phyloP scores from a whole-genome alignment of 2,329 filamentous ascomycete genomes.

The Neonectria neomacrospora region DNA sequence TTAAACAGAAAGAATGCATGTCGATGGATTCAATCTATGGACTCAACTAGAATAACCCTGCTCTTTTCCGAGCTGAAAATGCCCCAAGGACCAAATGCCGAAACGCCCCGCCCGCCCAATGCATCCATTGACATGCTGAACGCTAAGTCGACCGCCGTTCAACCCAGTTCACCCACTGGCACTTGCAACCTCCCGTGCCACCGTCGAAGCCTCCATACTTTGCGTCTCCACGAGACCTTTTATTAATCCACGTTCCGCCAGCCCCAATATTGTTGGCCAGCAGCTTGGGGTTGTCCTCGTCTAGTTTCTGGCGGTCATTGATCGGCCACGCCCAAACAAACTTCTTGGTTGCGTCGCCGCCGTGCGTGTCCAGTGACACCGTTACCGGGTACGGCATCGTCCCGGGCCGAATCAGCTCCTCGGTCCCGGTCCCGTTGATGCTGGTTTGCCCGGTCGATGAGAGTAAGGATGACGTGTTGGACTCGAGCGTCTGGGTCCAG shows the following conservation, averaged over 20 bases:
- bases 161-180: conserved; percentile 68
- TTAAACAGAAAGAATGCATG: not conserved
- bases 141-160: conserved; percentile 23
- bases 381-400: conserved; percentile 74
- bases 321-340: conserved; percentile 65
- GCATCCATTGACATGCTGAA: not conserved
- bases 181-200: conserved; percentile 70
- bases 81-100: conserved; percentile 3
- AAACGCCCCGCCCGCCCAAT: conserved; percentile 9
- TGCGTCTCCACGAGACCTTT: conserved; percentile 54
- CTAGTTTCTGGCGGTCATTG: conserved; percentile 57
- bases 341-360: conserved; percentile 64
- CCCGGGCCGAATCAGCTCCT: conserved; percentile 59
- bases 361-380: conserved; percentile 70
- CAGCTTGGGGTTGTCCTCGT: conserved; percentile 55
- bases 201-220: conserved; percentile 71
- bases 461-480: conserved; percentile 56
- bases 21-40: conserved; percentile 5
- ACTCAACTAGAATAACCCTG: conserved; percentile 19
- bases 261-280: conserved; percentile 62
- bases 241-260: conserved; percentile 66
- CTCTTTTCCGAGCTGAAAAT: conserved; percentile 17
- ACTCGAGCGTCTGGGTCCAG: conserved; percentile 65
- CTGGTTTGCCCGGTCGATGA: conserved; percentile 43
- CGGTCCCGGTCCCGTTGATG: conserved; percentile 41